Evolutionary conservation across 331 rosid genomes (phyloP), one percentile per base, ranked within the genome.

Genomic region (Spiraea crenata): DNA sequence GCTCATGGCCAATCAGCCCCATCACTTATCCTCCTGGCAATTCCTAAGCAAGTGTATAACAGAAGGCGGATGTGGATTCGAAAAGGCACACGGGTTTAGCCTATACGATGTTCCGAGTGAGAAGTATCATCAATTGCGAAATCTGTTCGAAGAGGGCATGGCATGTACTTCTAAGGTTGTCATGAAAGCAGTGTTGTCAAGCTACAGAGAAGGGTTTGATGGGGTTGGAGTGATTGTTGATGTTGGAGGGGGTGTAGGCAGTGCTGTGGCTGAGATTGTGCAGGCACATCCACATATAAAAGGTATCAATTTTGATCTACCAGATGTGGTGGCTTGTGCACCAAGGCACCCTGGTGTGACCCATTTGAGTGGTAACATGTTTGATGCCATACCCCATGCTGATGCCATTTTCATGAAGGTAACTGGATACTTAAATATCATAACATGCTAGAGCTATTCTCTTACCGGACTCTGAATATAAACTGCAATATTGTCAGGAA

Each of bases 301-400:
- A 20, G 75, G 82, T 10, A 62, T 73, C 54, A 79, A 79, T 48
- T 62, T 73, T 39, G 82, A 79, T 55, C 75, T 79, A 5, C 73
- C 72, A 0, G 72, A 63, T 16, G 82, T 79, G 47, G 72, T 74
- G 46, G 47, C 67, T 10, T 8, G 34, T 41, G 75, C 67, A 2
- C 82, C 61, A 12, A 16, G 9, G 9, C 68, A 10, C 3, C 34
- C 45, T 5, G 69, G 57, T 13, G 79, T 79, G 39, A 46, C 61
- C 65, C 69, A 77, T 35, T 45, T 66, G 44, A 70, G 74, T 5
- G 77, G 77, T 20, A 56, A 77, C 55, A 77, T 66, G 82, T 72
- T 72, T 59, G 55, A 78, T 10, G 25, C 7, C 15, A 45, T 78
- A 19, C 82, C 78, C 0, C 9, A 59, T 20, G 82, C 78, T 41